phyloP scores from a whole-genome alignment of 495 filamentous ascomycete genomes.

The Podospora pseudocomata region DNA sequence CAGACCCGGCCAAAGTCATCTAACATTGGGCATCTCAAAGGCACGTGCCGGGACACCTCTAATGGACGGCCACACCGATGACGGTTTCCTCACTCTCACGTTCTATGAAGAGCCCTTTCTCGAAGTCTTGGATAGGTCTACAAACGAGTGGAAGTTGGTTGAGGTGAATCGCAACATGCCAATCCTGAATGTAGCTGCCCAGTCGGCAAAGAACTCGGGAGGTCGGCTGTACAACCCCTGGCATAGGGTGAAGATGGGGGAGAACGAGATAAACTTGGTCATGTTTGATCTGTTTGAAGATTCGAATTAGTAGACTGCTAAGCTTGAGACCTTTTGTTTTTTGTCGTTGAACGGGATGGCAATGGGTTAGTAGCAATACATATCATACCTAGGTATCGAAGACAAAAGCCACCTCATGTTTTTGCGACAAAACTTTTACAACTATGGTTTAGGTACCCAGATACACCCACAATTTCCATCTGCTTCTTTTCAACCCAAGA shows the following conservation, averaged over 20 bases:
- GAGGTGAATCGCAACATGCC: neutral
- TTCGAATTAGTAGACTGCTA: neutral
- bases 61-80: neutral
- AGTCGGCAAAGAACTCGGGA: neutral
- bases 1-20: neutral
- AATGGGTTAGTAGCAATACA: no score
- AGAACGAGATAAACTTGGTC: neutral
- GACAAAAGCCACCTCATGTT: no score
- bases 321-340: no score
- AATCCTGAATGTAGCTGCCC: neutral
- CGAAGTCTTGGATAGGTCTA: neutral
- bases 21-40: neutral
- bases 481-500: neutral
- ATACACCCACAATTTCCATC: no score
- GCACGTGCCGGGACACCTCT: neutral
- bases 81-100: neutral
- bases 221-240: neutral
- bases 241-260: neutral
- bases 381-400: no score
- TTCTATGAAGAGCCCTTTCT: conserved; percentile 1
- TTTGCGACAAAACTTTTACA: no score
- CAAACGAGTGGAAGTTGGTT: neutral
- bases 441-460: no score
- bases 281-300: neutral
- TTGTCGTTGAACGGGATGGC: no score